A percentile compares a stretch with the other conserved stretches of the same genome.
Conservation (phyloP, 2,329 filamentous ascomycete species). For the Alternaria metachromatica region DNA sequence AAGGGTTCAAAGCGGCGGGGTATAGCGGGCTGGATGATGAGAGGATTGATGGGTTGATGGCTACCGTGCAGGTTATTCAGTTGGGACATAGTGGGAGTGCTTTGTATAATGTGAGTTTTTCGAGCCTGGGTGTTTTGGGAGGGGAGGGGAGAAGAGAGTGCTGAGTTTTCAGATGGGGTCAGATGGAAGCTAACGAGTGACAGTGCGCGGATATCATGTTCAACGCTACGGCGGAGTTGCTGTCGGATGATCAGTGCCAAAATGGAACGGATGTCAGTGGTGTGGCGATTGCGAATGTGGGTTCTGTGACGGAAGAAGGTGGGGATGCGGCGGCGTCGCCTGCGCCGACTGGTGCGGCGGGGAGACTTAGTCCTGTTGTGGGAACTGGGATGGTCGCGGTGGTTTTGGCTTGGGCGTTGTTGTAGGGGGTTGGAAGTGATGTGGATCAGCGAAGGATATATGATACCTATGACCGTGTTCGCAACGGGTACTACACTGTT, state of each 20-base stretch:
- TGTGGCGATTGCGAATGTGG: conserved; percentile 33
- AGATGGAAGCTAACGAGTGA: conserved; percentile 6
- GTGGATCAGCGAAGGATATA: too few relatives aligned
- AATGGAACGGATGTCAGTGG: conserved; percentile 52
- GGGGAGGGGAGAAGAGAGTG: too few relatives aligned
- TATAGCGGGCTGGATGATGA: conserved; percentile 26
- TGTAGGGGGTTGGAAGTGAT: not conserved
- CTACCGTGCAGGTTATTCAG: conserved; percentile 56
- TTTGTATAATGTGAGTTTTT: conserved; percentile 51
- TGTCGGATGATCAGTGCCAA: conserved; percentile 46
- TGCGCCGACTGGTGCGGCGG: conserved; percentile 18
- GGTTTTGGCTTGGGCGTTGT: conserved; percentile 26
- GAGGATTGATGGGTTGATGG: conserved; percentile 49
- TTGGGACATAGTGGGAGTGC: conserved; percentile 49
- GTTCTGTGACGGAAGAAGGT: not conserved
- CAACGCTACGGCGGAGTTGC: conserved; percentile 46
- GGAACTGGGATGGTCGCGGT: conserved; percentile 28
- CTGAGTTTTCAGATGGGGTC: too few relatives aligned
- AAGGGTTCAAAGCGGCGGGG: conserved; percentile 31
- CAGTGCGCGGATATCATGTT: conserved; percentile 56
- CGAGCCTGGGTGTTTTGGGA: too few relatives aligned
- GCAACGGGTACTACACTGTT: too few relatives aligned
- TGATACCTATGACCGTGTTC: not conserved
- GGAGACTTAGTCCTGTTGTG: conserved; percentile 18
- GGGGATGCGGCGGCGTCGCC: not conserved